phyloP scores from a whole-genome alignment of 305 asterid species.

The Petunia hybrid region DNA sequence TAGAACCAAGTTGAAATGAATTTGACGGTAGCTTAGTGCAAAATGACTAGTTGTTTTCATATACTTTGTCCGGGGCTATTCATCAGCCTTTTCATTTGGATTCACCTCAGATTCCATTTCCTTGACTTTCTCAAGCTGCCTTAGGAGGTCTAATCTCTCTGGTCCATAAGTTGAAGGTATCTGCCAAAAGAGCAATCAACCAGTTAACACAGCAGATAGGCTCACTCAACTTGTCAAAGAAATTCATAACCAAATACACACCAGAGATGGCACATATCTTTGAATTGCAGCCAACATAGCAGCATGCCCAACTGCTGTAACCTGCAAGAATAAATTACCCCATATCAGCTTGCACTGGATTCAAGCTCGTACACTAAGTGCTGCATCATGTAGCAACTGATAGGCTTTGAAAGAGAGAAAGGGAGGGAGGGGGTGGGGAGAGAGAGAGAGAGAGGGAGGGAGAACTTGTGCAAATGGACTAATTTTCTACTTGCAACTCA shows the following conservation, averaged over 20 bases:
- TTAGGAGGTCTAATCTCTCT: constrained; percentile 56
- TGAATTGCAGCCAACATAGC: constrained; percentile 88
- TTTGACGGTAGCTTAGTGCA: constrained; percentile 26
- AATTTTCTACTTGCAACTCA: background rate
- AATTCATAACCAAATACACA: constrained; percentile 43
- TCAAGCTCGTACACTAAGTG: constrained; percentile 12
- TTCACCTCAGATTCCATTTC: constrained; percentile 77
- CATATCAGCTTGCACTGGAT: constrained; percentile 39
- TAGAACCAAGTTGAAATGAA: constrained; percentile 40
- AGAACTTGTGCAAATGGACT: background rate
- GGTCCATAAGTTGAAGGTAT: constrained; percentile 63
- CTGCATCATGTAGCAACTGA: constrained; percentile 6
- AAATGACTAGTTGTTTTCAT: constrained; percentile 11
- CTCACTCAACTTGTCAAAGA: constrained; percentile 2
- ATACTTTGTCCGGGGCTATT: constrained; percentile 39
- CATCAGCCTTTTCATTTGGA: constrained; percentile 56
- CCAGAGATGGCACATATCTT: constrained; percentile 87
- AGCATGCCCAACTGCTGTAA: constrained; percentile 65
- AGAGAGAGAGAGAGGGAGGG: constrained; percentile 5
- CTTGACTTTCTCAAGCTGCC: constrained; percentile 93
- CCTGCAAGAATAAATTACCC: constrained; percentile 49
- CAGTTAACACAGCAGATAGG: constrained; percentile 27
- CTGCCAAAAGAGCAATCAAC: constrained; percentile 39
- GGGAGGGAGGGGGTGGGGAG: constrained; percentile 15
- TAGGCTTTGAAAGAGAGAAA: background rate